These are phyloP conservation scores for Baudoinia panamericana DNA, from an alignment of 495 filamentous ascomycete species.

Conservation along the genomic window DNA sequence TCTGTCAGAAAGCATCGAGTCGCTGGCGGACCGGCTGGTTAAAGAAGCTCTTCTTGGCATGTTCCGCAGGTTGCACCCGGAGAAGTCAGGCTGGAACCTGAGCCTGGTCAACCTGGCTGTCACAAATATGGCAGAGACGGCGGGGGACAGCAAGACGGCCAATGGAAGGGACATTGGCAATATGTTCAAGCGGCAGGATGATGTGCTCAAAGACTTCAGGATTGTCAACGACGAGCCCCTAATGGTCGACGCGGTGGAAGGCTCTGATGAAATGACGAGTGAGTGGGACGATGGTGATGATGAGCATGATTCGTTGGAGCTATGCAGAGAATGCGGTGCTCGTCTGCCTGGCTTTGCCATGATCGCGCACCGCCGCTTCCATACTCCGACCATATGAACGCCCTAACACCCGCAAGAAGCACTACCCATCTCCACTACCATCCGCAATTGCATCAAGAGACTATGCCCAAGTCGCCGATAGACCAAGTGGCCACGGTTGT, in stretches of 20 bases:
- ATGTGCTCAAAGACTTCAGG: constrained; percentile 49
- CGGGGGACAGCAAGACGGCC: constrained; percentile 28
- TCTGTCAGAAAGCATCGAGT: constrained; percentile 42
- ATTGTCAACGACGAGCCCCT: constrained; percentile 20
- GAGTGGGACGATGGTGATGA: constrained; percentile 34
- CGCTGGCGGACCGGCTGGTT: constrained; percentile 54
- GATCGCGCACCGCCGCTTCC: constrained; percentile 59
- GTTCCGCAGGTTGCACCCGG: constrained; percentile 61
- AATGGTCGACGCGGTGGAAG: constrained; percentile 2
- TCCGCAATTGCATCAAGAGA: too few species aligned
- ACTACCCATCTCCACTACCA: too few species aligned
- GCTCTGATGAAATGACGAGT: constrained; percentile 22
- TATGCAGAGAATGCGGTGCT: constrained; percentile 48
- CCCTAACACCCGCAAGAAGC: too few species aligned
- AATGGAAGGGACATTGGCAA: constrained; percentile 30
- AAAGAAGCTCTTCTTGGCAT: constrained; percentile 50
- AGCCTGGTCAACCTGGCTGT: constrained; percentile 77
- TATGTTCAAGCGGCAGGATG: constrained; percentile 44
- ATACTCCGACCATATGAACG: too few species aligned
- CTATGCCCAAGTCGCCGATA: too few species aligned
- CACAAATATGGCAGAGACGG: constrained; percentile 63
- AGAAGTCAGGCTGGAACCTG: constrained; percentile 59
- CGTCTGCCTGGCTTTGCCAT: constrained; percentile 60
- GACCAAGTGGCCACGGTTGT: too few species aligned
- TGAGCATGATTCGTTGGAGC: constrained; percentile 19